A percentile compares a stretch with the other conserved stretches of the same genome.
Conservation (phyloP, 2,329 filamentous ascomycete genomes). For the Scedosporium apiospermum region DNA sequence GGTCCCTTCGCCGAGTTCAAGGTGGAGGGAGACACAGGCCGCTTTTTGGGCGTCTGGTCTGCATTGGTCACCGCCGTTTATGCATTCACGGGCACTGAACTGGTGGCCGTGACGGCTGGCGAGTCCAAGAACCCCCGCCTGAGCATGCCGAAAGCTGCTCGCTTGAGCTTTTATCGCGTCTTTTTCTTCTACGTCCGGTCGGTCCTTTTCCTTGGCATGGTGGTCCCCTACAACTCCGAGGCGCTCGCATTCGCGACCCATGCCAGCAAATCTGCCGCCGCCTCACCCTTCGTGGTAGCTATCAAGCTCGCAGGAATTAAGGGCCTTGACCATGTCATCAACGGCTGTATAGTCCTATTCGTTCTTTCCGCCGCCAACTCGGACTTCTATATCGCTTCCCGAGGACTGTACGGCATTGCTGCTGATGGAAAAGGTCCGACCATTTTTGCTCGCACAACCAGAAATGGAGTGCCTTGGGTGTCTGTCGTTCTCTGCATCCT, state of each 20-base stretch:
- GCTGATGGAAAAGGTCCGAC: constrained; percentile 29
- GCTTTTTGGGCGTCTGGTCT: constrained; percentile 30
- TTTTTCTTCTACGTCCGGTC: constrained; percentile 16
- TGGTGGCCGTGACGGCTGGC: constrained; percentile 12
- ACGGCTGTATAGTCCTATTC: constrained; percentile 15
- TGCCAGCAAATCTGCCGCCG: constrained; percentile 4
- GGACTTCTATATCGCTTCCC: constrained; percentile 26
- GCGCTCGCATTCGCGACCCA: constrained; percentile 7
- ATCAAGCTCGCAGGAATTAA: constrained; percentile 12
- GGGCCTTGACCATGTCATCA: constrained; percentile 14
- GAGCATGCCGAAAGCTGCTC: constrained; percentile 14
- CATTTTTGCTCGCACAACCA: constrained; percentile 22
- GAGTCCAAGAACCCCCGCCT: constrained; percentile 16
- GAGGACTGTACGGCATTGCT: constrained; percentile 28
- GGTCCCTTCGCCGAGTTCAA: constrained; percentile 24
- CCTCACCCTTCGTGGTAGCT: constrained; percentile 17
- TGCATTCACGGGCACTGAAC: constrained; percentile 20
- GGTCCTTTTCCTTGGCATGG: constrained; percentile 15
- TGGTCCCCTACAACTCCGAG: constrained; percentile 15
- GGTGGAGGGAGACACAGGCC: constrained; percentile 20
- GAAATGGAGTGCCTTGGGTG: constrained; percentile 25
- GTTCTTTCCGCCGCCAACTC: constrained; percentile 9
- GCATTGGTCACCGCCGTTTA: constrained; percentile 28
- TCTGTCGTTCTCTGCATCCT: too few species aligned
- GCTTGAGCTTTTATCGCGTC: constrained; percentile 17